Conservation (phyloP, 331 rosid genomes). For the Spiraea crenata region DNA sequence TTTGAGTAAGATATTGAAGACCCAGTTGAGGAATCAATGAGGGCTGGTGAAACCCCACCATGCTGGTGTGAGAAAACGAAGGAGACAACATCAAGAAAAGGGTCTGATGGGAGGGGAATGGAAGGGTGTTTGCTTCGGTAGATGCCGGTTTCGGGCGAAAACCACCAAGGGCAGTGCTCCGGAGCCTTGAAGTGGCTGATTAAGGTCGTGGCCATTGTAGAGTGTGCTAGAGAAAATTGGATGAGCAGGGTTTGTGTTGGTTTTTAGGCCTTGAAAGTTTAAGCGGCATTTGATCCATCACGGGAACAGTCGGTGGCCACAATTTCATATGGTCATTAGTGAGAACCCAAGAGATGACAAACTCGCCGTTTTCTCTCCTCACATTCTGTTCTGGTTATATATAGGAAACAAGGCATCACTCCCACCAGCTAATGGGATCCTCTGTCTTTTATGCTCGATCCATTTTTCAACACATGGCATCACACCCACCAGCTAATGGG, state of each 20-base stretch:
- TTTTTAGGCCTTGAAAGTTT: neutral
- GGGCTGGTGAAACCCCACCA: constrained; percentile 57
- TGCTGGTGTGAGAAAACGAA: constrained; percentile 58
- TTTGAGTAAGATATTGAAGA: constrained; percentile 56
- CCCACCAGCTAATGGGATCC: too few species aligned
- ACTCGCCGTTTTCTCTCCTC: neutral
- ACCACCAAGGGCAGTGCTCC: constrained; percentile 44
- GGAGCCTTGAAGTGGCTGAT: constrained; percentile 1
- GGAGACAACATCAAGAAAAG: constrained; percentile 68
- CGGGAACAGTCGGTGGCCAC: neutral
- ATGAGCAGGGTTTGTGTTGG: neutral
- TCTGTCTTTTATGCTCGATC: too few species aligned
- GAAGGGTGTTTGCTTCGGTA: constrained; percentile 45
- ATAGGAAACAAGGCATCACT: too few species aligned
- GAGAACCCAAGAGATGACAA: neutral
- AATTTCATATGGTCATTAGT: neutral
- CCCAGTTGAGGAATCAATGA: constrained; percentile 66
- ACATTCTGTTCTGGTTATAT: neutral
- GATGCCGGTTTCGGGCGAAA: constrained; percentile 59
- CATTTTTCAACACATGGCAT: too few species aligned
- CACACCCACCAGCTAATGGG: too few species aligned
- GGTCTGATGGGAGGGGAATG: constrained; percentile 51
- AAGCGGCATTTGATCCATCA: neutral
- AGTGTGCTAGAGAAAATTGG: neutral
- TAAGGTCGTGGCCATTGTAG: constrained; percentile 25